Conservation (phyloP, 176 grass and related monocot genomes). For the Paspalum vaginatum region DNA sequence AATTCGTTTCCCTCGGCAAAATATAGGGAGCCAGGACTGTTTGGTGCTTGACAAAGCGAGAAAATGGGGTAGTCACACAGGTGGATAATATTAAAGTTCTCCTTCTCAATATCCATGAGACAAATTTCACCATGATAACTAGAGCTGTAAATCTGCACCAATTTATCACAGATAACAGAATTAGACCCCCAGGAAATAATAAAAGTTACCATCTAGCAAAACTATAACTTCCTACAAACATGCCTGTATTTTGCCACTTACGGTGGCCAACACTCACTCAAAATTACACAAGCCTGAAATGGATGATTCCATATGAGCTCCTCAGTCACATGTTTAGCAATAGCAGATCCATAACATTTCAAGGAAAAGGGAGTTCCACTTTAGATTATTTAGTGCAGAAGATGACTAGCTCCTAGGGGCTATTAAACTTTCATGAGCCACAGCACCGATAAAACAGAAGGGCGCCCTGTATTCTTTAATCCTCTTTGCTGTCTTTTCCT, state of each 20-base stretch:
- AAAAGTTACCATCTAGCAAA: background rate
- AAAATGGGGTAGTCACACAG: constrained; percentile 55
- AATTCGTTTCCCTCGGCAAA: constrained; percentile 58
- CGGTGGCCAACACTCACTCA: background rate
- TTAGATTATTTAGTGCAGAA: background rate
- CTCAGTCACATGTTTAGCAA: background rate
- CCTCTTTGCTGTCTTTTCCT: background rate
- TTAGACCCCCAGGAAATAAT: constrained; percentile 9
- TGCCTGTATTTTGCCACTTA: background rate
- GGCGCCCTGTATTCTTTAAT: background rate
- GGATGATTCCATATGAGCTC: background rate
- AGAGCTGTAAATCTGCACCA: constrained; percentile 72
- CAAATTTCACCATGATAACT: constrained; percentile 76
- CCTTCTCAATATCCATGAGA: constrained; percentile 77
- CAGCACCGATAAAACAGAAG: background rate
- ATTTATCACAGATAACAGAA: constrained; percentile 1
- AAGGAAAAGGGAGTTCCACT: background rate
- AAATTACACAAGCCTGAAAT: background rate
- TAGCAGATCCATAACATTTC: background rate
- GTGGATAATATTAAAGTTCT: constrained; percentile 65
- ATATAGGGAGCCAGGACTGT: constrained; percentile 57
- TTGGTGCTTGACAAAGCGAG: constrained; percentile 58
- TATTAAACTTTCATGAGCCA: background rate
- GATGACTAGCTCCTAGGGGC: background rate
- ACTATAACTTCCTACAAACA: background rate